Percentiles rank a stretch among this genome's conserved stretches.
These are phyloP conservation scores for Magnusiomyces suaveolens DNA, from an alignment of 1,139 yeast species.

Conservation along the genomic window DNA sequence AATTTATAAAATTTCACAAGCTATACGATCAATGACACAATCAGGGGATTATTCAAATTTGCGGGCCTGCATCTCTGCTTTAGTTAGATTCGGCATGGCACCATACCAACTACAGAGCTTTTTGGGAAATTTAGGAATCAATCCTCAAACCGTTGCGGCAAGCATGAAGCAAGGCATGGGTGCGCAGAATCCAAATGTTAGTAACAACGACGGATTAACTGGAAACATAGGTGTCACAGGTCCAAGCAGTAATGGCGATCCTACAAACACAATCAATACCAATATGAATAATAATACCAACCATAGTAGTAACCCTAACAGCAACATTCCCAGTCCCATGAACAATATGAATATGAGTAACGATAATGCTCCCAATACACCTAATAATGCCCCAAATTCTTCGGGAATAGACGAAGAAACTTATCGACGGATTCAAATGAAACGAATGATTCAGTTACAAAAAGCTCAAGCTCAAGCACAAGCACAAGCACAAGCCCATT, in stretches of 20 bases:
- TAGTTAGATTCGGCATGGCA: not conserved
- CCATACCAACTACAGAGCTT: not conserved
- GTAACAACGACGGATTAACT: no score
- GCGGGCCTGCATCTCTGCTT: not conserved
- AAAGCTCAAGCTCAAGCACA: no score
- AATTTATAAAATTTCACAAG: not conserved
- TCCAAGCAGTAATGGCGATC: not conserved
- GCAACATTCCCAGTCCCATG: not conserved
- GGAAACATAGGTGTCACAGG: not conserved
- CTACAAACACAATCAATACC: not conserved
- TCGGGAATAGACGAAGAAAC: not conserved
- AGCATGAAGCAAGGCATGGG: not conserved
- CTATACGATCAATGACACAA: not conserved
- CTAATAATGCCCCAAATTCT: not conserved
- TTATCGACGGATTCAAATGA: not conserved
- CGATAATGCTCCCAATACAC: not conserved
- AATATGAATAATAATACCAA: not conserved
- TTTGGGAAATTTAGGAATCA: not conserved
- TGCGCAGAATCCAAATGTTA: not conserved
- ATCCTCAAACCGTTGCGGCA: not conserved
- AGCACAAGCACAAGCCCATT: not conserved
- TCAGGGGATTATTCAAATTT: not conserved
- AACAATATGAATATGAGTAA: not conserved
- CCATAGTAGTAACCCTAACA: not conserved
- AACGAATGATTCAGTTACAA: not conserved